Base-by-base conservation (phyloP, 2,329 filamentous ascomycete genomes). In the Aspergillus novofumigatus region DNA sequence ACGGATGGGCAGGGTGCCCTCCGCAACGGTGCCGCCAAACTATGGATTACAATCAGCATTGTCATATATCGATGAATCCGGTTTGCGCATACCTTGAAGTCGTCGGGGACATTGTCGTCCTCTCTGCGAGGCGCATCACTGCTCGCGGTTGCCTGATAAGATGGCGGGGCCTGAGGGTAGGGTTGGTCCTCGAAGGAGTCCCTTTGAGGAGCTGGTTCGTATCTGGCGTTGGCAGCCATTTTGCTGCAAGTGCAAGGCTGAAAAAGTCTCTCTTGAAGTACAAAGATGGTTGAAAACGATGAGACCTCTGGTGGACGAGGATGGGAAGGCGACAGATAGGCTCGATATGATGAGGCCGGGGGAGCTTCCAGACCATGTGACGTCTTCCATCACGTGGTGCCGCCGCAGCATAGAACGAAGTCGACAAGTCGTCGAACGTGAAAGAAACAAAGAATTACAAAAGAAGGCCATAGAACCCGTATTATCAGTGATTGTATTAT, bases 1-100 rank as follows among this genome's bases (percentile, higher is more conserved):
- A 66, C 93, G 90, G 72, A 99, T 96, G 69, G 96, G 92, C 71
- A 97, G 82, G 21, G 92, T 96, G 49, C 91, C 93, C 80, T 97
- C 94, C 64, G 92, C 88, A 58, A 97, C 92, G 20, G 88, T 91
- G 60, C 92, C 92, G 66, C 93, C 94, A 71, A 96, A 97, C 90
- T 91, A 70, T 58, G 54, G 48, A 29, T 52, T 21, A 25, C 48
- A 28, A 51, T 67, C 49, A 67, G 58, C 29, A 54, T 54, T 44
- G 42, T 51, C n/a, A 54, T 44, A 17, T 11, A 48, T 17, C 2
- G 7, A 3, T 23, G 4, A 20, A 8, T 25, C 52, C 20, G 11
- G n/a, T 9, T 10, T 45, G 4, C n/a, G 14, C 62, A 51, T 71
- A 90, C 88, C 83, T 97, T 97, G 86, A 97, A 97, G 77, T 97